Evolutionary conservation across 129 eudicot genomes (phyloP), one percentile per base, ranked within the genome.

Genomic region (Flaveria sonorensis): DNA sequence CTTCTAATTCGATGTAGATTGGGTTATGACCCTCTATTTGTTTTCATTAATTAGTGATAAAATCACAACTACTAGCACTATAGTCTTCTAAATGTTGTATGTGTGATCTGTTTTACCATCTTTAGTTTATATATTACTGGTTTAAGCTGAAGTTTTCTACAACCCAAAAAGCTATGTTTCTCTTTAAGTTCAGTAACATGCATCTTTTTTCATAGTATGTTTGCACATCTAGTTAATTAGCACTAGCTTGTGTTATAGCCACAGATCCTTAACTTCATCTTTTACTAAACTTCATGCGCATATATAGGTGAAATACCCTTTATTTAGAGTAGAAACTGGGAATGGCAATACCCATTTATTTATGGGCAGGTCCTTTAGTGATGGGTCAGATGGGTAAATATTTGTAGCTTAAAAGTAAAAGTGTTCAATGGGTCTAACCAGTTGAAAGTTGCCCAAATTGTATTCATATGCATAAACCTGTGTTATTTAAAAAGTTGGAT

Each of bases 81-180:
- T 73, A 84, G 83, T 88, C 90, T 93, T 79, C 95, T 90, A 14
- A 88, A 85, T 81, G 85, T 82, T 81, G 97, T 93, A 83, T 71
- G 94, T 72, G 64, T 20, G 53, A 61, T 80, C 78, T 40, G 52
- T 66, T 74, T 67, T 70, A 64, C 60, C 75, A 40, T 69, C 77
- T 40, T 72, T 45, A 28, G 3, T 1, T 45, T 28, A 48, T 13
- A 62, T 40, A 10, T 60, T 45, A 43, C 21, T 45, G 60, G 48
- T 53, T 55, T 16, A 7, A 69, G 76, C 32, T 42, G 40, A 53
- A 68, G 68, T 6, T 55, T n/a, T 67, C 21, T 68, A 7, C 24
- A 40, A 40, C 53, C 23, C 30, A 53, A 53, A 77, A 19, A 21
- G 26, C 30, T 50, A 42, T 68, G 75, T 65, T 77, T 68, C 18